Conservation (phyloP, 371 early-diverging fungal species). For the Mortierella polycephala region DNA sequence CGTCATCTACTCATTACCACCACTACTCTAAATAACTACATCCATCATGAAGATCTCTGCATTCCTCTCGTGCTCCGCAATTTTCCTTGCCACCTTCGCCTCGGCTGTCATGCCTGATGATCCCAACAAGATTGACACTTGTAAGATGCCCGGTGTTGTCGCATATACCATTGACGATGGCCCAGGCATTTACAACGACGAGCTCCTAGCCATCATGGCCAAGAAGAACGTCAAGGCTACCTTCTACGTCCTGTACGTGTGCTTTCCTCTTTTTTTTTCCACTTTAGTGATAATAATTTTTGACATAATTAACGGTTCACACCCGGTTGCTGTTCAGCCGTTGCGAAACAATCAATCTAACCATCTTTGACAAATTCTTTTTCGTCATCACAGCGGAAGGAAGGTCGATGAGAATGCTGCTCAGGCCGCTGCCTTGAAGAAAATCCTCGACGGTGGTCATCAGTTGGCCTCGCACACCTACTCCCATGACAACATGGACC, state of each 20-base stretch:
- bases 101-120: not conserved
- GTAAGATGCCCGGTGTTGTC: conserved; percentile 58
- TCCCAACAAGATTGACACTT: conserved; percentile 13
- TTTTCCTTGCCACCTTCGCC: not conserved
- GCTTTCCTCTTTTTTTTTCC: not conserved
- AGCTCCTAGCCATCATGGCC: conserved; percentile 55
- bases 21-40: not conserved
- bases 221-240: conserved; percentile 60
- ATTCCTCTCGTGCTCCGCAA: conserved; percentile 27
- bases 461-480: conserved; percentile 71
- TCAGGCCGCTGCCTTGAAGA: conserved; percentile 53
- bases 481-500: conserved; percentile 56
- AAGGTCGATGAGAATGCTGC: conserved; percentile 16
- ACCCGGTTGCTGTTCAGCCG: too few species aligned
- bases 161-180: conserved; percentile 69
- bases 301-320: not conserved
- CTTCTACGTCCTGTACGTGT: conserved; percentile 61
- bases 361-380: not conserved
- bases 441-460: conserved; percentile 55
- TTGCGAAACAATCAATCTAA: too few species aligned
- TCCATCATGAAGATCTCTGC: conserved; percentile 11
- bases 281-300: not conserved
- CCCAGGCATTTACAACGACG: conserved; percentile 49
- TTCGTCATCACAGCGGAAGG: conserved; percentile 17
- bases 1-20: not conserved